Evolutionary conservation across 2,329 filamentous ascomycete genomes (phyloP).

Genomic region (Apiospora hydei): DNA sequence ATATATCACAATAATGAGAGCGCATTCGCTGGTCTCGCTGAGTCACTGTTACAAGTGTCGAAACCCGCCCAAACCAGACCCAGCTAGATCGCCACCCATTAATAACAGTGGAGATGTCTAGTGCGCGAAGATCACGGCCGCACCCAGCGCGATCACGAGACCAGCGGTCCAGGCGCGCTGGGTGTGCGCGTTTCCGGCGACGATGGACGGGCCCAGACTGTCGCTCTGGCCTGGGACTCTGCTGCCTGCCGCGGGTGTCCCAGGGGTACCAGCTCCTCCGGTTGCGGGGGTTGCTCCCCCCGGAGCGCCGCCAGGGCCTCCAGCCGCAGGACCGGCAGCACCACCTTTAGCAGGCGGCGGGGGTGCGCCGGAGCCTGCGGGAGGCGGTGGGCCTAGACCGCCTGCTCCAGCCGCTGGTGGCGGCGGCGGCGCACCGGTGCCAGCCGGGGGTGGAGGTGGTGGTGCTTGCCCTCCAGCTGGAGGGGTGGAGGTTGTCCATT

Average conservation of each 20-base stretch:
- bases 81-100: not conserved
- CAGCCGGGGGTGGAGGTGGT: not conserved
- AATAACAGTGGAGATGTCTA: not conserved
- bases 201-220: not conserved
- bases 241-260: not conserved
- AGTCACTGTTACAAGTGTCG: not conserved
- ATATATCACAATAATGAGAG: not conserved
- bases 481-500: not conserved
- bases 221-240: not conserved
- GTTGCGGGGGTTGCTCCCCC: not conserved
- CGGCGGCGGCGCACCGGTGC: not conserved
- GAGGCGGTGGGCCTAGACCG: not conserved
- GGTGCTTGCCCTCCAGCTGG: conserved; percentile 12
- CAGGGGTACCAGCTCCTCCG: not conserved
- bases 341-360: not conserved
- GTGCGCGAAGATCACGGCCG: not conserved
- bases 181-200: not conserved
- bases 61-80: not conserved
- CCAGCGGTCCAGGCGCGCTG: not conserved
- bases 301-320: not conserved
- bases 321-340: not conserved
- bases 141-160: not conserved
- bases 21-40: not conserved
- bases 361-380: not conserved
- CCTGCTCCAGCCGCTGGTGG: not conserved